Percentiles rank a stretch among this genome's conserved stretches.
phyloP scores from a whole-genome alignment of 2,329 filamentous ascomycete genomes.

The Zymoseptoria ardabiliae region DNA sequence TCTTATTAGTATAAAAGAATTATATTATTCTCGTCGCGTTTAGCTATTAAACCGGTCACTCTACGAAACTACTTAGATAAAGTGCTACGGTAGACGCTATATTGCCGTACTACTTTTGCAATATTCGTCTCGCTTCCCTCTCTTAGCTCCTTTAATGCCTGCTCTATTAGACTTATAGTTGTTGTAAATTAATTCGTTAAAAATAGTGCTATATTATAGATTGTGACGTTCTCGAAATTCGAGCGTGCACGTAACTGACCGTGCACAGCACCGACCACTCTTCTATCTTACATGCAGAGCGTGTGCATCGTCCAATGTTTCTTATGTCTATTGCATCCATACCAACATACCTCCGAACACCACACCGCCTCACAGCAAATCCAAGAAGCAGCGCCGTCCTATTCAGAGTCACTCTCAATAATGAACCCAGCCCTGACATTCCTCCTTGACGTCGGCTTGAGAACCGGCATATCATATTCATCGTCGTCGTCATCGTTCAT shows the following conservation, averaged over 20 bases:
- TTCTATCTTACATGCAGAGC: no score
- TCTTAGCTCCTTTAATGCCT: neutral
- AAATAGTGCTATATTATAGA: neutral
- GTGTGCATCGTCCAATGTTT: no score
- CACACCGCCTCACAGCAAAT: neutral
- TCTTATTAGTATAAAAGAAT: no score
- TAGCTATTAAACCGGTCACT: no score
- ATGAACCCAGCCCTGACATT: constrained; percentile 37
- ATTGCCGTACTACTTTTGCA: neutral
- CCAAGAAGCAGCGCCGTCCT: neutral
- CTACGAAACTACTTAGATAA: no score
- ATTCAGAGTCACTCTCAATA: constrained; percentile 31
- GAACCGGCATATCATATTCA: constrained; percentile 32
- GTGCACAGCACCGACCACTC: neutral
- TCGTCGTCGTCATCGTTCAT: constrained; percentile 35
- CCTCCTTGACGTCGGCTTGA: constrained; percentile 29
- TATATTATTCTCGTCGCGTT: no score
- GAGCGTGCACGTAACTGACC: neutral
- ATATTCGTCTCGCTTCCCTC: neutral
- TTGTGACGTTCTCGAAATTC: neutral
- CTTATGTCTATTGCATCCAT: no score
- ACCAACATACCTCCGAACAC: no score
- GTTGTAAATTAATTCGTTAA: neutral
- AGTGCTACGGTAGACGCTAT: neutral
- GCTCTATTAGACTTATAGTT: neutral